These are phyloP conservation scores for Fusarium sp. DNA, from an alignment of 2,329 filamentous ascomycete species.

Conservation along the genomic window DNA sequence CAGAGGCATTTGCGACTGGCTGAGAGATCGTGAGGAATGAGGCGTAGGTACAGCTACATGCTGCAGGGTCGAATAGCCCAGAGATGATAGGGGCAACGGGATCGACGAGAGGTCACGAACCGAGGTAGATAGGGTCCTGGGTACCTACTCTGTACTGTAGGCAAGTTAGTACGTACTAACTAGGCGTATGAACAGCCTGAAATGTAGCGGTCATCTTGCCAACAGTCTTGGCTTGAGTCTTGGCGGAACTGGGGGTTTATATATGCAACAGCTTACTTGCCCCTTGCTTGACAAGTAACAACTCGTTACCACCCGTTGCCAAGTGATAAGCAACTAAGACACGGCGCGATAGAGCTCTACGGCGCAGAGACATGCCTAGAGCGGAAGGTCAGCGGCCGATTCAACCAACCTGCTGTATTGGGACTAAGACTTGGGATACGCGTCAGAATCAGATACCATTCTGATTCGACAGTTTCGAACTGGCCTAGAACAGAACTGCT, in stretches of 20 bases:
- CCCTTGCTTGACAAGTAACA: slow-evolving; percentile 8
- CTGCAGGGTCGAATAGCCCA: neutral
- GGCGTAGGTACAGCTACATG: slow-evolving; percentile 1
- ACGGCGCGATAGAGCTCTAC: neutral
- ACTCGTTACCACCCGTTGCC: slow-evolving; percentile 1
- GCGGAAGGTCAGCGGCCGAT: slow-evolving; percentile 9
- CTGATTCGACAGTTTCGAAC: neutral
- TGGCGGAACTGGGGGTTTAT: slow-evolving; percentile 17
- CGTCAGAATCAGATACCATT: neutral
- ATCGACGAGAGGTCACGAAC: neutral
- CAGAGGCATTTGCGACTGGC: neutral
- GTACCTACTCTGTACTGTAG: neutral
- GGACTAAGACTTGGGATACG: neutral
- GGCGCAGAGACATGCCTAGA: slow-evolving; percentile 3
- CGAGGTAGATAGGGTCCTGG: neutral
- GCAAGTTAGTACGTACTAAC: neutral
- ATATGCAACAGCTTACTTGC: slow-evolving; percentile 2
- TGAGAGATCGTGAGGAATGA: neutral
- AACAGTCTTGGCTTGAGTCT: slow-evolving; percentile 19
- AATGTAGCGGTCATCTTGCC: slow-evolving; percentile 9
- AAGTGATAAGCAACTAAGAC: slow-evolving; percentile 15
- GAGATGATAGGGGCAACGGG: slow-evolving; percentile 13
- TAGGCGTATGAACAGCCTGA: neutral
- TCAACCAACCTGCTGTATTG: slow-evolving; percentile 7
- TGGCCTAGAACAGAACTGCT: neutral